These are phyloP conservation scores for Ustilago trichophora DNA, from an alignment of 1,284 basidiomycete genomes.

Conservation along the genomic window DNA sequence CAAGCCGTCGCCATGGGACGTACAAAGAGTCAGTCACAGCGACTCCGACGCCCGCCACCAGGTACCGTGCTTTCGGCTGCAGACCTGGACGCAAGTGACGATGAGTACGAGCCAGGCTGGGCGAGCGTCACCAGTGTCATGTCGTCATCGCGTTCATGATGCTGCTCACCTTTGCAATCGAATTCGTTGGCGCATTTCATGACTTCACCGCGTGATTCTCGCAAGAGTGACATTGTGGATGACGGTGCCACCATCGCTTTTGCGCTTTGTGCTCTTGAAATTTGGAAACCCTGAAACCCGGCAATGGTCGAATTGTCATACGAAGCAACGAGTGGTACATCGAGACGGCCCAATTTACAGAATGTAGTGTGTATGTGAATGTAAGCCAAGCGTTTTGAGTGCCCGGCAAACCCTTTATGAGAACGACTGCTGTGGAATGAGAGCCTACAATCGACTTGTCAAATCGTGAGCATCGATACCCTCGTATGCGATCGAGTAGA, in stretches of 20 bases:
- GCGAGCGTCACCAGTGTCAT: constrained; percentile 55
- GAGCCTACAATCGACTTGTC: constrained; percentile 57
- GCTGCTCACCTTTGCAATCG: not conserved
- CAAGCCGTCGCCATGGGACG: constrained; percentile 48
- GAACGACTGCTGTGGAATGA: not conserved
- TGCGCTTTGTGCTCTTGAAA: too few species aligned
- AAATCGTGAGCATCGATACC: constrained; percentile 67
- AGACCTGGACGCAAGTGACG: constrained; percentile 61
- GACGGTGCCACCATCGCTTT: too few species aligned
- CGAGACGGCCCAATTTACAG: constrained; percentile 1
- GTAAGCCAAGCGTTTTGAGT: not conserved
- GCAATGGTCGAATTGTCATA: constrained; percentile 2
- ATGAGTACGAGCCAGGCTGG: constrained; percentile 63
- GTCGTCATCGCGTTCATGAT: constrained; percentile 39
- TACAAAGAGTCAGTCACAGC: constrained; percentile 50
- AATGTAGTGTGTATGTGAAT: not conserved
- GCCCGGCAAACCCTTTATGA: too few species aligned
- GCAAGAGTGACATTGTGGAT: too few species aligned
- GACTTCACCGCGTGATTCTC: too few species aligned
- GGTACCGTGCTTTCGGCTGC: constrained; percentile 54
- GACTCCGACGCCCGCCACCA: constrained; percentile 52
- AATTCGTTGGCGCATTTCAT: not conserved
- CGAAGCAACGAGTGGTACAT: constrained; percentile 4
- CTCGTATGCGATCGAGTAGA: constrained; percentile 64
- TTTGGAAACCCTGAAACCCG: not conserved